These are phyloP conservation scores for Blumeria graminis DNA, from an alignment of 2,329 filamentous ascomycete genomes.

Conservation along the genomic window DNA sequence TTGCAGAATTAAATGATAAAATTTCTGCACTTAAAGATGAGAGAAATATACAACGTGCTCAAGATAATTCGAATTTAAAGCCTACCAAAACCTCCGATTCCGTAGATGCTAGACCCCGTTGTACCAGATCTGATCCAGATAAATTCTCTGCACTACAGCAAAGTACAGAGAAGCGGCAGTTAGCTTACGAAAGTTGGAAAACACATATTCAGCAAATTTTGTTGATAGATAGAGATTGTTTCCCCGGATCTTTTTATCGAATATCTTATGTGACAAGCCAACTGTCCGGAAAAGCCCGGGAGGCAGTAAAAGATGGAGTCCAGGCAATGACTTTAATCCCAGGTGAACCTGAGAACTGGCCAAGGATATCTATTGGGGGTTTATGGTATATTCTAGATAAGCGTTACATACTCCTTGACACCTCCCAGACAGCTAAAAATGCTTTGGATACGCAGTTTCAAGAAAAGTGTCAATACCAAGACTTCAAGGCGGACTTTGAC, in stretches of 20 bases:
- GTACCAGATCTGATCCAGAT: background rate
- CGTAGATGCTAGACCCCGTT: background rate
- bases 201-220: background rate
- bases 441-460: background rate
- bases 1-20: background rate
- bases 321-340: background rate
- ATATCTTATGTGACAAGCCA: background rate
- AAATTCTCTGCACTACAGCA: background rate
- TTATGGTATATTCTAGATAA: background rate
- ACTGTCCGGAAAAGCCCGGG: background rate
- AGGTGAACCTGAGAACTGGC: background rate
- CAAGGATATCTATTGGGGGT: background rate
- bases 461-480: background rate
- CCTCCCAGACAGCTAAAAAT: background rate
- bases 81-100: background rate
- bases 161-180: background rate
- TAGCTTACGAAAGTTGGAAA: background rate
- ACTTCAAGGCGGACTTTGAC: background rate
- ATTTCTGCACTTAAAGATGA: background rate
- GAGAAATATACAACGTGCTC: background rate
- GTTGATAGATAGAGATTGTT: background rate
- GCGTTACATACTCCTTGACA: background rate
- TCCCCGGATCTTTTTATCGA: background rate
- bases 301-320: background rate
- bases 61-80: background rate